Base-by-base conservation (phyloP, 306 rosid species). In the Mimosa bimucronata region DNA sequence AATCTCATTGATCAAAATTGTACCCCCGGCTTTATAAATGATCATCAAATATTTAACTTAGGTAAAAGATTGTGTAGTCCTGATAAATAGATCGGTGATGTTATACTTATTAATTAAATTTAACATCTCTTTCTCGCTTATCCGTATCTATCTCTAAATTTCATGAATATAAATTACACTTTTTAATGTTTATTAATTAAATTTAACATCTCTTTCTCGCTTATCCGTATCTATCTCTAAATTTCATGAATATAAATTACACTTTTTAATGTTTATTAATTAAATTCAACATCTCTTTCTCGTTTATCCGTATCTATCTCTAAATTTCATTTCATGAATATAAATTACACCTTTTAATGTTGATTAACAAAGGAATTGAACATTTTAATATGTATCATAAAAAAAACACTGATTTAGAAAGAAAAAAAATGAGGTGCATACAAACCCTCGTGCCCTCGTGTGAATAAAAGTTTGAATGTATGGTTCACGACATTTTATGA, bases 1-100 rank as follows among this genome's bases (percentile, higher is more conserved):
- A 79, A 58, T 58, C 77, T 21, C 77, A 58, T 74, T 55, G 13
- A 57, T 81, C 71, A 66, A 31, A 52, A 66, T 30, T 31, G 41
- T 14, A 44, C 26, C 14, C 13, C 21, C 18, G 46, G 34, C 37
- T 30, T 30, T 41, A 10, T 30, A 37, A 38, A 7, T 14, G 4
- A 37, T 40, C 26, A 37, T 40, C 26, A 38, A 4, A 38, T 67
- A 40, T 19, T 18, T 6, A 21, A 23, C 53, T 10, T 45, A 10
- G 42, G 41, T 58, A 57, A 53, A 55, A 28, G 29, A 26, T 28
- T 7, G 23, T 60, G 34, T n/a, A n/a, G n/a, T 26, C 67, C 38
- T 28, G 7, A 6, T 61, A 60, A 11, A 2, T 52, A 1, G 23
- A 0, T 12, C 18, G 12, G 5, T 58, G 6, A 23, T 23, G 31